Conservation (phyloP, 257 asterid species). For the Salvia splendens region DNA sequence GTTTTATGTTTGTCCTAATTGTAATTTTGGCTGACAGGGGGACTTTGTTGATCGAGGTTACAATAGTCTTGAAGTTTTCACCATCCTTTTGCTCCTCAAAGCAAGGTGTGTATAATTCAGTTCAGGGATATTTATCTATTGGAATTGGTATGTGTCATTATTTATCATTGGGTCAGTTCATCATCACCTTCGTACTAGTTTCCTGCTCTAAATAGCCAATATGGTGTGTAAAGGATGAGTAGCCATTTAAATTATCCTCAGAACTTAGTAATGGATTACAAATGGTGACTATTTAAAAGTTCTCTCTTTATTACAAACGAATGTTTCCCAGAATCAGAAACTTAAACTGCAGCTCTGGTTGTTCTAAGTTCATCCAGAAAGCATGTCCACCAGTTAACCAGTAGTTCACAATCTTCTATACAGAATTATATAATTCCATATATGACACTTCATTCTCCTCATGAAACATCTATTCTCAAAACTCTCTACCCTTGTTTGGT, state of each 20-base stretch:
- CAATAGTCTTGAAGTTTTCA: conserved; percentile 95
- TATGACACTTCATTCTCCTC: conserved; percentile 1
- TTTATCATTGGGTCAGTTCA: not conserved
- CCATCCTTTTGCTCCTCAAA: conserved; percentile 92
- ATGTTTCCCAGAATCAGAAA: not conserved
- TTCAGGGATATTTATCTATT: conserved; percentile 7
- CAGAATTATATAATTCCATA: conserved; percentile 1
- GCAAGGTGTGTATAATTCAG: conserved; percentile 66
- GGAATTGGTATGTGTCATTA: not conserved
- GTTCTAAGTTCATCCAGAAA: not conserved
- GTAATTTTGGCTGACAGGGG: conserved; percentile 58
- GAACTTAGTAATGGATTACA: not conserved
- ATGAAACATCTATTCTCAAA: not conserved
- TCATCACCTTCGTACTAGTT: not conserved
- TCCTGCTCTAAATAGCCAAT: not conserved
- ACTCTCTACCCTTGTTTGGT: not conserved
- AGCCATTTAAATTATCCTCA: conserved; percentile 1
- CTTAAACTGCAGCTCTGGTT: not conserved
- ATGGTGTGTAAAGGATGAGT: conserved; percentile 4
- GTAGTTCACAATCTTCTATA: not conserved
- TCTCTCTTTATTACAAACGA: not conserved
- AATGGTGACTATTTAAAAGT: conserved; percentile 5
- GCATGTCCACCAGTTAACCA: not conserved
- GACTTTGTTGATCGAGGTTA: conserved; percentile 99
- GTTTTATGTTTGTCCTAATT: conserved; percentile 22